phyloP scores from a whole-genome alignment of 140 eudicot genomes.

The Artemisia princeps region DNA sequence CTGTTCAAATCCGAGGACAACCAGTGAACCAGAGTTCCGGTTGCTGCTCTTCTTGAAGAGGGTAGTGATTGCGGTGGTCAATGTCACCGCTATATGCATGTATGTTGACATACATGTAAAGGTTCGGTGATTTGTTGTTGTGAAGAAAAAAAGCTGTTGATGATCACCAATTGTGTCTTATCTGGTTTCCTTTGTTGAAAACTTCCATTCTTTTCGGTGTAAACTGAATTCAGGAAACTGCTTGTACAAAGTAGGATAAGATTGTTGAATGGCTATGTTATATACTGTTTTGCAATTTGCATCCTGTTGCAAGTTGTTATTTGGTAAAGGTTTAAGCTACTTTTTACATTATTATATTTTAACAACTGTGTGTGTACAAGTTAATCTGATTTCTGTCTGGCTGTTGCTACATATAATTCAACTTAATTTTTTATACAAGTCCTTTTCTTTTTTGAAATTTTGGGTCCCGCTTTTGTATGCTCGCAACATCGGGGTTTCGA shows the following conservation, averaged over 20 bases:
- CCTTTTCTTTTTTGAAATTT: not conserved
- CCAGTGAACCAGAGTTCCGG: constrained; percentile 81
- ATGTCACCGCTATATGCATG: constrained; percentile 2
- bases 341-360: constrained; percentile 17
- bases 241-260: constrained; percentile 52
- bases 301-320: constrained; percentile 15
- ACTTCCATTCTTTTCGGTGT: constrained; percentile 39
- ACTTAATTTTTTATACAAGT: not conserved
- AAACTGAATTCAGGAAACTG: constrained; percentile 30
- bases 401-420: not conserved
- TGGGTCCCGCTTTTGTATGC: not conserved
- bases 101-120: constrained; percentile 18
- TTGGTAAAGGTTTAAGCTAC: constrained; percentile 16
- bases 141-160: constrained; percentile 22
- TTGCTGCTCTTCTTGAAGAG: constrained; percentile 74
- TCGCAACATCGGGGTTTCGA: not conserved
- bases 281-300: constrained; percentile 23
- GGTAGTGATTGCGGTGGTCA: constrained; percentile 14
- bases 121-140: not conserved
- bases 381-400: not conserved
- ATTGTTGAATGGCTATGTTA: constrained; percentile 35
- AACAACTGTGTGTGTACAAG: constrained; percentile 19
- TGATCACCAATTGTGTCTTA: constrained; percentile 18
- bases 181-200: constrained; percentile 5
- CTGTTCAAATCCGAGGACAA: constrained; percentile 80